Evolutionary conservation across 2,329 filamentous ascomycete species (phyloP), one percentile per base, ranked within the genome.

Genomic region (Claviceps quebecensis): DNA sequence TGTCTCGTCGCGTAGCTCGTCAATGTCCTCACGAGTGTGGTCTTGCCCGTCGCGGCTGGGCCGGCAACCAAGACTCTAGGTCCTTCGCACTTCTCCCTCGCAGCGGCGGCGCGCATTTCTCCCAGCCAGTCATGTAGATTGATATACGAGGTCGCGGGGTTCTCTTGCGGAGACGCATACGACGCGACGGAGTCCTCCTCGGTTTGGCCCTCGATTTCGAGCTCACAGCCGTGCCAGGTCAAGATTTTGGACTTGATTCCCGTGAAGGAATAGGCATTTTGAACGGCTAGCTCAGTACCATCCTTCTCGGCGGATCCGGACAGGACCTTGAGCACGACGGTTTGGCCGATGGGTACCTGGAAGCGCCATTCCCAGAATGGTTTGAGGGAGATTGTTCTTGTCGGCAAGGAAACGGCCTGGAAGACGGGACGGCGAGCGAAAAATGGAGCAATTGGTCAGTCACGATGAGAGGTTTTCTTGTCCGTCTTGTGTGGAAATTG

Each of bases 91-190:
- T 64, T 56, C 1, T 63, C 62, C 4, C 72, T 66, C 40, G 73
- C 72, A 1, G 83, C 81, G 44, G 77, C 73, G 14, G 80, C 75
- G 17, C 93, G 78, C 64, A 87, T 68, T 36, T 79, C 78, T 61
- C 91, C 84, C 14, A 98, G 80, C 56, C 87, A 85, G 61, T 91
- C 87, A 67, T 98, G 93, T 8, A 93, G 75, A 63, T 96, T 97
- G 50, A 89, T 72, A 67, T 89, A 86, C 56, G 83, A 78, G 52
- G 83, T 78, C 72, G 90, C 85, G 3, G 87, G 85, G 36, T 89
- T 94, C 62, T 93, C 87, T 60, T 87, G 83, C 0, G 86, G 69
- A 65, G 79, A 68, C 73, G 79, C 52, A 52, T 78, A 83, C 51
- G 85, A 80, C 44, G 83, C 83, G 26, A 78, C 68, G 47, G 68